Evolutionary conservation across 495 filamentous ascomycete species (phyloP), one percentile per base, ranked within the genome.

Genomic region (Daldinia vernicosa): DNA sequence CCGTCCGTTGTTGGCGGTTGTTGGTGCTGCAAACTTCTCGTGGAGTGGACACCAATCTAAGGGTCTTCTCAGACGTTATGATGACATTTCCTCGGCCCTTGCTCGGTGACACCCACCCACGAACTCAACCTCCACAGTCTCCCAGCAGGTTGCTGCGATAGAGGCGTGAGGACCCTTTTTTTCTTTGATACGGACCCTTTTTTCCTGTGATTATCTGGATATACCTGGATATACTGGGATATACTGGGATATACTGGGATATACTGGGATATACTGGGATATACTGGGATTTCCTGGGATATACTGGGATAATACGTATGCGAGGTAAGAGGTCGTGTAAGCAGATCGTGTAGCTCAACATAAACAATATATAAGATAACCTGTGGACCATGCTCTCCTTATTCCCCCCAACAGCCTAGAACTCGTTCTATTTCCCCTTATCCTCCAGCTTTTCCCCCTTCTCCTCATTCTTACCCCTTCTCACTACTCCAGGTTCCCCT

Each of bases 21-120:
- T 58, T 58, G 17, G 52, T 27, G 26, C 53, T 37, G 54, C 55
- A 43, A 67, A 60, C 56, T 51, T 50, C 32, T 33, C 45, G 12
- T 12, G 37, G 51, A 26, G 69, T 66, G 51, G 53, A 62, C 63
- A 67, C 58, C 50, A 66, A 52, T 64, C 45, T 67, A 51, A 52
- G 54, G 54, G 37, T 17, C 47, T 11, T 32, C 52, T 67, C 54
- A 72, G 28, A 45, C 52, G 47, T 50, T 63, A 72, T 72, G 69
- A 72, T 68, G 64, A 72, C 64, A 72, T 72, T 63, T 24, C 17
- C 64, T 72, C 69, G 69, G 69, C 47, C 69, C 60, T 72, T 72
- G 69, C 64, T 72, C 69, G 69, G 69, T 71, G 60, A 39, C 64
- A 67, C 47, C 69, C 69, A 72, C 69, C 64, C 53, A 40, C 59